These are phyloP conservation scores for Volvox reticuliferus DNA, from an alignment of 139 green algal species.

Conservation along the genomic window DNA sequence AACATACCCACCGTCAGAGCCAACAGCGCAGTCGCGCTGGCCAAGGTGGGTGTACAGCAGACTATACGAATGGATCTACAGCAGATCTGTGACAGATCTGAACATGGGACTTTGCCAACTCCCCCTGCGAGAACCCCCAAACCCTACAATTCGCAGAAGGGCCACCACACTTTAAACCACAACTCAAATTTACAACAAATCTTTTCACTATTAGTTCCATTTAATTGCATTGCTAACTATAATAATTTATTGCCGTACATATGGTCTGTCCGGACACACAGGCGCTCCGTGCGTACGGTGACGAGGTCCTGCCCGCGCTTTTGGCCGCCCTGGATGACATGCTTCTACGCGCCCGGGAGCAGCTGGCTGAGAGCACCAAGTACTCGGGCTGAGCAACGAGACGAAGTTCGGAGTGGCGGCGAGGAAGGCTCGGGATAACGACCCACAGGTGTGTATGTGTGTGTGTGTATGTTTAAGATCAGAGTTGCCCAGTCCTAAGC, in stretches of 20 bases:
- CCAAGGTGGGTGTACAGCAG: conserved; percentile 35
- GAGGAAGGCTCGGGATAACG: conserved; percentile 59
- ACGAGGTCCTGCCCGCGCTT: conserved; percentile 27
- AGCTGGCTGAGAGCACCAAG: conserved; percentile 67
- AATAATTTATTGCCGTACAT: too few species aligned
- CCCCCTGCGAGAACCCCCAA: too few species aligned
- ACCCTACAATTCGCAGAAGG: too few species aligned
- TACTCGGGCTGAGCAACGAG: conserved; percentile 75
- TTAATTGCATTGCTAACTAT: too few species aligned
- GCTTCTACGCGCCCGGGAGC: conserved; percentile 76
- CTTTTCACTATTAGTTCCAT: too few species aligned
- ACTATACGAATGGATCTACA: too few species aligned
- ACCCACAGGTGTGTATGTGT: conserved; percentile 44
- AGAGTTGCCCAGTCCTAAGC: too few species aligned
- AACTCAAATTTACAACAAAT: too few species aligned
- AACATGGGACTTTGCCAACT: too few species aligned
- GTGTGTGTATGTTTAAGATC: neutral
- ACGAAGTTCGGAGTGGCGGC: conserved; percentile 79
- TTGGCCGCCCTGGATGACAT: conserved; percentile 51
- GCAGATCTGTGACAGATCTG: too few species aligned
- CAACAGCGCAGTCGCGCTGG: conserved; percentile 59
- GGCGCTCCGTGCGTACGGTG: conserved; percentile 33
- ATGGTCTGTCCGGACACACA: neutral
- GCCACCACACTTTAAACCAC: too few species aligned
- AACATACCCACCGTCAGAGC: conserved; percentile 91